Conservation (phyloP, 257 asterid species). For the Nicotiana paniculata region DNA sequence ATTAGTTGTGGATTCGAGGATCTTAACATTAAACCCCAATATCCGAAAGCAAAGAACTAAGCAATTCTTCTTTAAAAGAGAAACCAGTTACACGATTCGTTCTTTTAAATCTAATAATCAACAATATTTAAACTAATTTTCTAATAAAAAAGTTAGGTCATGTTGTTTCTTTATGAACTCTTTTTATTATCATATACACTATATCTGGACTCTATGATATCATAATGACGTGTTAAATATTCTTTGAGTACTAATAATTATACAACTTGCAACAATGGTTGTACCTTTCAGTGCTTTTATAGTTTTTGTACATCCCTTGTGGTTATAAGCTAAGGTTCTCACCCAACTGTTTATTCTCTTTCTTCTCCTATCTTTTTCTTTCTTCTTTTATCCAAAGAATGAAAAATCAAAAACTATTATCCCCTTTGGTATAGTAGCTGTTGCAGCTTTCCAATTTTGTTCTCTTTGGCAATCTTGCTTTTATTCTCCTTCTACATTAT, state of each 20-base stretch:
- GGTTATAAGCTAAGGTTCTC: not conserved
- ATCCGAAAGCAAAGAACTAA: not conserved
- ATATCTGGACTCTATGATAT: not conserved
- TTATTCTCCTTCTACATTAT: not conserved
- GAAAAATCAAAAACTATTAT: not conserved
- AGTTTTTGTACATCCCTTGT: not conserved
- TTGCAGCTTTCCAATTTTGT: not conserved
- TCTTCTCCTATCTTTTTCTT: not conserved
- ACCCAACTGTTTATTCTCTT: constrained; percentile 4
- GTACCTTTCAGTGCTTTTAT: not conserved
- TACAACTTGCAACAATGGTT: not conserved
- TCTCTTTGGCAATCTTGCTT: not conserved
- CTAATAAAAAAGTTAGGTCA: not conserved
- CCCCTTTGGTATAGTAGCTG: not conserved
- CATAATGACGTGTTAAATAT: not conserved
- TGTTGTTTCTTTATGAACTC: not conserved
- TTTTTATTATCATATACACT: not conserved
- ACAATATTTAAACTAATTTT: not conserved
- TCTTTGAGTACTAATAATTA: not conserved
- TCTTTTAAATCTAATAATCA: not conserved
- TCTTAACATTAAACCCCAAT: not conserved
- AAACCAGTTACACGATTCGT: not conserved
- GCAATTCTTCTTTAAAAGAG: not conserved
- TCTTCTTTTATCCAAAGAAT: not conserved
- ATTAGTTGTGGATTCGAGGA: not conserved